A percentile compares a stretch with the other conserved stretches of the same genome.
These are phyloP conservation scores for Pseudisothecium myosuroides DNA, from an alignment of 225 moss, liverwort and hornwort genomes.

Conservation along the genomic window DNA sequence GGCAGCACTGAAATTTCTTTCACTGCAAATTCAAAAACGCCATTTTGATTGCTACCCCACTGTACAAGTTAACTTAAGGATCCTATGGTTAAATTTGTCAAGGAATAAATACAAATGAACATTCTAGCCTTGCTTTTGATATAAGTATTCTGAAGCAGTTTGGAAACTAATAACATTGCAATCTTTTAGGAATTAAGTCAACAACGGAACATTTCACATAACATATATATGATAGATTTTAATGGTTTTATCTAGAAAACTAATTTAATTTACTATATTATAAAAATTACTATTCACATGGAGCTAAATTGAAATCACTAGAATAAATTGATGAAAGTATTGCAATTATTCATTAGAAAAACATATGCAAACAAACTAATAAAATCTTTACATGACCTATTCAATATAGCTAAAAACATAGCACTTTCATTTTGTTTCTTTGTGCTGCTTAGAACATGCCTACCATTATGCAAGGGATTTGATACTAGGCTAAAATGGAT, in stretches of 20 bases:
- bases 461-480: neutral
- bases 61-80: neutral
- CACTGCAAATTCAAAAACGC: no score
- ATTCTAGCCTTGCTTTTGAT: no score
- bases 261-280: neutral
- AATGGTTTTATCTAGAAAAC: neutral
- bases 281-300: neutral
- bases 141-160: neutral
- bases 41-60: no score
- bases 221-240: no score
- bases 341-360: no score
- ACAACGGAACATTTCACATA: neutral
- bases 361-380: no score
- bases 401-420: neutral
- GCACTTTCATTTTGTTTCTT: fast-evolving
- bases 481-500: fast-evolving
- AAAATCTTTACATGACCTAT: neutral
- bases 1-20: no score
- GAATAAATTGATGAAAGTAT: neutral
- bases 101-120: neutral
- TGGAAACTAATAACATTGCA: fast-evolving
- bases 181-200: no score
- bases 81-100: neutral
- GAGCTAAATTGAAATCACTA: neutral
- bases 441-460: neutral